These are phyloP conservation scores for Gamarada debralockiae DNA, from an alignment of 495 filamentous ascomycete genomes.

Conservation along the genomic window DNA sequence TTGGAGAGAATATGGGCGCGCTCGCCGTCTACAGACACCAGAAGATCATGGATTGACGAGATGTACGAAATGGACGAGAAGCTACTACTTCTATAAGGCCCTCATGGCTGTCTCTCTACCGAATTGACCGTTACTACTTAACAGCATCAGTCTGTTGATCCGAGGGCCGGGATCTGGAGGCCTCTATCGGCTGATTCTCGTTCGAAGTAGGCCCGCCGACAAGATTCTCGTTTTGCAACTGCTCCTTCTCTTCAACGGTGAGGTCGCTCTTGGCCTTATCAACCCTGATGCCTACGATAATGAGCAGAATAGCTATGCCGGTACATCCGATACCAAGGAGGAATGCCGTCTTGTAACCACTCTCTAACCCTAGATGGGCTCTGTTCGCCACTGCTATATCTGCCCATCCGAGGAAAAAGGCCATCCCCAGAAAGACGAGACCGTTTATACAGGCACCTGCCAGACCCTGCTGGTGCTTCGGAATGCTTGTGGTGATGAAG, in stretches of 20 bases:
- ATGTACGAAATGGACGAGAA: too few relatives aligned
- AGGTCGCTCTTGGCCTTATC: slow-evolving; percentile 61
- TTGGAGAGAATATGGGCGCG: too few relatives aligned
- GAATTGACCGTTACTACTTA: too few relatives aligned
- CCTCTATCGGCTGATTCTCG: too few relatives aligned
- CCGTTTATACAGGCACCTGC: slow-evolving; percentile 58
- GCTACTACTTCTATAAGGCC: too few relatives aligned
- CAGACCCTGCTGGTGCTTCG: slow-evolving; percentile 63
- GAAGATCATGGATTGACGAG: too few relatives aligned
- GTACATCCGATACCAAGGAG: slow-evolving; percentile 60
- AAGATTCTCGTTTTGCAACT: too few relatives aligned
- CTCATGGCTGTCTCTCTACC: too few relatives aligned
- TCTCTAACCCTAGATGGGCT: slow-evolving; percentile 31
- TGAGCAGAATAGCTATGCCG: slow-evolving; percentile 46
- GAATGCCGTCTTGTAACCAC: slow-evolving; percentile 59
- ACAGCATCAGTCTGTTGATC: too few relatives aligned
- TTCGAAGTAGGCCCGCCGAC: too few relatives aligned
- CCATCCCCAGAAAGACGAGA: slow-evolving; percentile 66
- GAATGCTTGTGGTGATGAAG: slow-evolving; percentile 72
- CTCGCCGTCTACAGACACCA: too few relatives aligned
- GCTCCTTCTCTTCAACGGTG: slow-evolving; percentile 58
- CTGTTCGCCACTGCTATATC: slow-evolving; percentile 42
- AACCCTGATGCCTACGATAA: slow-evolving; percentile 57
- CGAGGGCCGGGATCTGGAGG: too few relatives aligned
- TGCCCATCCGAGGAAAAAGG: slow-evolving; percentile 69